Evolutionary conservation across 805 yeast genomes (phyloP).

Genomic region (Candida loeiensis): DNA sequence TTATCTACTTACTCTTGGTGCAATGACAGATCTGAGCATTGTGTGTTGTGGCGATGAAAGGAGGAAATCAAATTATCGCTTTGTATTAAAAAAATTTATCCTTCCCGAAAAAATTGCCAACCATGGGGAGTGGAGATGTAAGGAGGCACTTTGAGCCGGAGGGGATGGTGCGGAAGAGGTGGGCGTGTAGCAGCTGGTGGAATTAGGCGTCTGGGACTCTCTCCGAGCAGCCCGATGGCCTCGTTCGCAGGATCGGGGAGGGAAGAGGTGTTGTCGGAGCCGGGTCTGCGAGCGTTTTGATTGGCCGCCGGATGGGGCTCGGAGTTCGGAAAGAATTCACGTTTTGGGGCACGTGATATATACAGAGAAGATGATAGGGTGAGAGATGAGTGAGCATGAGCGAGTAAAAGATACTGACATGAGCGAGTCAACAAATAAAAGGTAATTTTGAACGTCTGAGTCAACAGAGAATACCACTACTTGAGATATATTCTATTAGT

Average conservation of each 20-base stretch:
- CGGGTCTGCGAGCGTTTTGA: conserved; percentile 3
- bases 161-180: not conserved
- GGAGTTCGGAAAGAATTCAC: conserved; percentile 3
- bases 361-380: too few relatives aligned
- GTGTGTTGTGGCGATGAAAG: conserved; percentile 7
- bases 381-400: too few relatives aligned
- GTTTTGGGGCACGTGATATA: conserved; percentile 1
- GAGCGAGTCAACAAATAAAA: too few relatives aligned
- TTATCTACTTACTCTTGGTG: conserved; percentile 19
- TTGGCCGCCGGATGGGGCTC: not conserved
- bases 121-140: not conserved
- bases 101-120: conserved; percentile 3
- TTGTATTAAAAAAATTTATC: conserved; percentile 8
- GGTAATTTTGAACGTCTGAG: too few relatives aligned
- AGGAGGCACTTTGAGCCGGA: not conserved
- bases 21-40: conserved; percentile 22
- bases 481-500: too few relatives aligned
- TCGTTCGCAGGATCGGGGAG: not conserved
- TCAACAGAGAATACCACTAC: too few relatives aligned
- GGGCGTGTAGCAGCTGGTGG: not conserved
- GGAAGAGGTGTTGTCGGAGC: conserved; percentile 2
- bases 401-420: too few relatives aligned
- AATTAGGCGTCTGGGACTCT: not conserved
- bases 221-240: not conserved
- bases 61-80: conserved; percentile 7